Evolutionary conservation across 768 basidiomycete genomes (phyloP).

Genomic region (Ramaria sp.): DNA sequence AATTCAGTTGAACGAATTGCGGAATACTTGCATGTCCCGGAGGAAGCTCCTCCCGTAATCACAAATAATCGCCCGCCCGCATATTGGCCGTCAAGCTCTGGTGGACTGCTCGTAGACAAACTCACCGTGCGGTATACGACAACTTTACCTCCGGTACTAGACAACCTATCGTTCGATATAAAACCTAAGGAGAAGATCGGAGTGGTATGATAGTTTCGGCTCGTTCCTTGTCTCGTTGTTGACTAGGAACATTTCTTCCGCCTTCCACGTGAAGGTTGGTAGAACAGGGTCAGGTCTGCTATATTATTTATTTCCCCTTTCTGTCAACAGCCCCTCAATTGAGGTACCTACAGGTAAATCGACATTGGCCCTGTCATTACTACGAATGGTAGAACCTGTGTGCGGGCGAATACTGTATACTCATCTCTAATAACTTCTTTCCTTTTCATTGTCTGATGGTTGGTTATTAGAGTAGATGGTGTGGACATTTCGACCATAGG

Average conservation of each 20-base stretch:
- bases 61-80: slow-evolving; percentile 52
- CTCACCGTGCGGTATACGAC: slow-evolving; percentile 54
- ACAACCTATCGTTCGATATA: slow-evolving; percentile 46
- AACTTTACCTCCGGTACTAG: slow-evolving; percentile 49
- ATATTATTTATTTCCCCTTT: neutral
- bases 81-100: slow-evolving; percentile 53
- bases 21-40: slow-evolving; percentile 56
- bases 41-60: slow-evolving; percentile 56
- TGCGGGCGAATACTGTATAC: slow-evolving; percentile 49
- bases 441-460: neutral
- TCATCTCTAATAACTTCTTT: neutral
- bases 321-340: neutral
- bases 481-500: slow-evolving; percentile 60
- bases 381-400: slow-evolving; percentile 53
- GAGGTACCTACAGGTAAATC: slow-evolving; percentile 35
- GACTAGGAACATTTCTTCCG: neutral
- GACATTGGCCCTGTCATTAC: slow-evolving; percentile 43
- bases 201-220: slow-evolving; percentile 31
- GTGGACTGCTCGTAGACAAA: slow-evolving; percentile 46
- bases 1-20: slow-evolving; percentile 66
- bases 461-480: slow-evolving; percentile 43
- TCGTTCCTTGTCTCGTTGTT: neutral
- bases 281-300: slow-evolving; percentile 51
- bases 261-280: slow-evolving; percentile 36
- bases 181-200: slow-evolving; percentile 58